Evolutionary conservation across 2,329 filamentous ascomycete genomes (phyloP).

Genomic region (Pseudogymnoascus sp.): DNA sequence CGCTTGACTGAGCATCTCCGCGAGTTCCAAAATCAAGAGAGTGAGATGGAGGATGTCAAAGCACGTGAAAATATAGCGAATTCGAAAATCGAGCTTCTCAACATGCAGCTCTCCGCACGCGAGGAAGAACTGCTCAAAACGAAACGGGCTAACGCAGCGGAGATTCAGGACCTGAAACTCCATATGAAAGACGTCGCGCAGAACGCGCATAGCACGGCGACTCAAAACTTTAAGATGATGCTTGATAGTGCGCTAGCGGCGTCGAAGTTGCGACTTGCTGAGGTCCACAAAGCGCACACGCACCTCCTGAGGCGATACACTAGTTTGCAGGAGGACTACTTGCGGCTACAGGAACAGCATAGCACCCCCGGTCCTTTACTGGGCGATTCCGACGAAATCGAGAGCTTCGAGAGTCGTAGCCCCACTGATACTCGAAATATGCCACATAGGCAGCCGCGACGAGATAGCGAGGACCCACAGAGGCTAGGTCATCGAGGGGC

Average conservation of each 20-base stretch:
- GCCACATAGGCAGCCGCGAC: not conserved
- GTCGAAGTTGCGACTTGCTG: conserved; percentile 40
- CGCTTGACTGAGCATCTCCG: conserved; percentile 56
- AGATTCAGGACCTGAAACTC: conserved; percentile 41
- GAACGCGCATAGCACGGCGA: conserved; percentile 25
- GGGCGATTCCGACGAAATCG: conserved; percentile 15
- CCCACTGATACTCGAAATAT: not conserved
- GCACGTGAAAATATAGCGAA: conserved; percentile 54
- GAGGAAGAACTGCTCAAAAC: conserved; percentile 42
- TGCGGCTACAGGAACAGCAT: conserved; percentile 33
- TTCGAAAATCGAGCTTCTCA: conserved; percentile 52
- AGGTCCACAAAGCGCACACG: conserved; percentile 47
- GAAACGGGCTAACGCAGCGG: conserved; percentile 40
- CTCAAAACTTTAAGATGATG: conserved; percentile 35
- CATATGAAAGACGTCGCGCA: conserved; percentile 19
- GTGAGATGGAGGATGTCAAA: conserved; percentile 51
- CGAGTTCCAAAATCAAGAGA: conserved; percentile 58
- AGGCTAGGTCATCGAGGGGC: not conserved
- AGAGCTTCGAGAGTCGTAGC: conserved; percentile 6
- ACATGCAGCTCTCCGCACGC: conserved; percentile 49
- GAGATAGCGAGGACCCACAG: conserved; percentile 5
- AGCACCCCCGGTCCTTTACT: conserved; percentile 17
- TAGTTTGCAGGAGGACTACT: conserved; percentile 41
- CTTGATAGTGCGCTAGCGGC: conserved; percentile 43
- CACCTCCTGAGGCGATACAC: conserved; percentile 45